Evolutionary conservation across 805 yeast genomes (phyloP), one percentile per base, ranked within the genome.

Genomic region (Ogataea saltuana): DNA sequence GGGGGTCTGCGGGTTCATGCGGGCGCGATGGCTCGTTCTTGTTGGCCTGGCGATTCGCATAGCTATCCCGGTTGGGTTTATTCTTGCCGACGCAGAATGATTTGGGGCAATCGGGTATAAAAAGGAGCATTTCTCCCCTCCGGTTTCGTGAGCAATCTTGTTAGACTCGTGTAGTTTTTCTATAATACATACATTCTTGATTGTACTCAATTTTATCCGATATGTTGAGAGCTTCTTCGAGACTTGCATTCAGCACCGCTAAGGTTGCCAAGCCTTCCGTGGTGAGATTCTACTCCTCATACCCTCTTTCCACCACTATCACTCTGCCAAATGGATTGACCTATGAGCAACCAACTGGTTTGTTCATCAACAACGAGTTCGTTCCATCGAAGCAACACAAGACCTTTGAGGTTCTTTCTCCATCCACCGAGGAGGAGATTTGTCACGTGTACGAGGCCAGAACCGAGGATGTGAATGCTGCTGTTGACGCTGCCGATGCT

Each of bases 281-380:
- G 26, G 23, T 44, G 55, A 52, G 59, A 45, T 42, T 44, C 25
- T 56, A 54, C 53, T 58, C 62, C 15, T 39, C 49, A 27, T 58
- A 69, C 52, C 70, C 78, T 49, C 56, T 72, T 4, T 52, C 60
- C 25, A 42, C 59, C 18, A 53, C 60, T 16, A 62, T 77, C 42
- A 73, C 68, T 21, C 70, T 85, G 54, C 96, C 95, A 51, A 85
- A 84, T 57, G 96, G 96, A 32, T 68, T 58, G 40, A 57, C 71
- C 25, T 78, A 78, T 49, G 74, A 74, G 48, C 83, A 77, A 63
- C 83, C 83, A 54, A 75, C 79, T 23, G 83, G 82, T 54, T 64
- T 77, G 57, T 77, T 75, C 68, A 77, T 77, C 55, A 75, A 76
- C 65, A 77, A 77, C 56, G 80, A 77, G 58, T 77, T 74, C 51